Evolutionary conservation across 345 rosid genomes (phyloP).

Genomic region (Aegle marmelos): DNA sequence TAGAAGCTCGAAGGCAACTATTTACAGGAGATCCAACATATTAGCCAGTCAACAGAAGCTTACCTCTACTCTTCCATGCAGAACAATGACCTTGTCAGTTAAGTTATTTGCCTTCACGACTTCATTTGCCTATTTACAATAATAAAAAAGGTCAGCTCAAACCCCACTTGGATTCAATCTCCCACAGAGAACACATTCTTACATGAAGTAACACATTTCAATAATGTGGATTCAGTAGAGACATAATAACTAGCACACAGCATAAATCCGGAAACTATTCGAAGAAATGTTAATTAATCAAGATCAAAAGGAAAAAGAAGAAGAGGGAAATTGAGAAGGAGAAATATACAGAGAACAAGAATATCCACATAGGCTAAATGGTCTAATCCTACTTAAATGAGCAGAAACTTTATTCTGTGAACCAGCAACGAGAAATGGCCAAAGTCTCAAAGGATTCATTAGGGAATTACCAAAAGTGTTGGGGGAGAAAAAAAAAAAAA

Average conservation of each 20-base stretch:
- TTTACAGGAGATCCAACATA: background rate
- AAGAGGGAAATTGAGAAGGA: background rate
- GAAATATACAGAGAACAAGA: background rate
- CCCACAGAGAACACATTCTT: background rate
- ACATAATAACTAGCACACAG: background rate
- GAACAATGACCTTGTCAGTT: conserved; percentile 72
- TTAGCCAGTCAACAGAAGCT: conserved; percentile 14
- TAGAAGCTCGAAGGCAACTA: background rate
- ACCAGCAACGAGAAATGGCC: background rate
- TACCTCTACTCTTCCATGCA: conserved; percentile 99
- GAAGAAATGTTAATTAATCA: background rate
- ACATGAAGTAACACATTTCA: background rate
- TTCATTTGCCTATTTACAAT: conserved; percentile 73
- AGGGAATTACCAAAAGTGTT: background rate
- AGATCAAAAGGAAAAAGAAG: background rate
- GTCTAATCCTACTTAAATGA: background rate
- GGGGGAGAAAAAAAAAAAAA: background rate
- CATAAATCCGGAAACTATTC: conserved; percentile 6
- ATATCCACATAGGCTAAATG: background rate
- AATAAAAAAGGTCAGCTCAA: conserved; percentile 18
- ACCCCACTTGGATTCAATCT: background rate
- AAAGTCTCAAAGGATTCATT: background rate
- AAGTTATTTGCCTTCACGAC: conserved; percentile 93
- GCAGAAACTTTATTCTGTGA: background rate
- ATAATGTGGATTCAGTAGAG: background rate